A percentile compares a stretch with the other conserved stretches of the same genome.
Conservation (phyloP, 495 filamentous ascomycete genomes). For the Rhypophila decipiens region DNA sequence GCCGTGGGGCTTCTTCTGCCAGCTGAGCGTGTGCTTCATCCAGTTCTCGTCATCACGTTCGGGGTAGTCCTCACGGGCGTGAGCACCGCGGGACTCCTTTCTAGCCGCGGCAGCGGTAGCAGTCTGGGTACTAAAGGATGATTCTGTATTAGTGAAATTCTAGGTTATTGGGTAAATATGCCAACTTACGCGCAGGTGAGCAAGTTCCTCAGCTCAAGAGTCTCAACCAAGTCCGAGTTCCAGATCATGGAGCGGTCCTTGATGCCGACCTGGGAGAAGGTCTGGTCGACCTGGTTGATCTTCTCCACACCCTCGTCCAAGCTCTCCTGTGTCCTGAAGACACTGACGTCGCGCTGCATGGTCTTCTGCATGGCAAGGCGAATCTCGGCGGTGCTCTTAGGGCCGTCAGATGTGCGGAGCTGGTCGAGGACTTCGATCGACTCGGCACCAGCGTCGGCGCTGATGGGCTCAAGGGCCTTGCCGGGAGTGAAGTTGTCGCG, state of each 20-base stretch:
- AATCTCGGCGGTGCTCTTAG: constrained; percentile 80
- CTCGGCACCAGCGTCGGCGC: constrained; percentile 77
- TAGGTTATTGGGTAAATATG: background rate
- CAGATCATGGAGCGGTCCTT: constrained; percentile 99
- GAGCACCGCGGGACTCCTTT: constrained; percentile 91
- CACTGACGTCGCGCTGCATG: constrained; percentile 95
- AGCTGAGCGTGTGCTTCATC: constrained; percentile 98
- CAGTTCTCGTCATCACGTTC: constrained; percentile 89
- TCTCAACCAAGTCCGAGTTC: constrained; percentile 96
- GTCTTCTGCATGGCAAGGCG: constrained; percentile 92
- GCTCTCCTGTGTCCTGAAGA: constrained; percentile 92
- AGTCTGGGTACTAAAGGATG: constrained; percentile 86
- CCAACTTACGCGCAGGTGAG: constrained; percentile 82
- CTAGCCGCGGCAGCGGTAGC: constrained; percentile 77
- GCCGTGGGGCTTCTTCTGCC: constrained; percentile 83
- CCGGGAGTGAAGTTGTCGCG: constrained; percentile 82
- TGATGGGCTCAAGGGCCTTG: constrained; percentile 63
- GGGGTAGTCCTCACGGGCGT: constrained; percentile 91
- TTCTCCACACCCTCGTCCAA: constrained; percentile 76
- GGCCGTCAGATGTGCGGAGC: constrained; percentile 73
- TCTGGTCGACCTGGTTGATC: constrained; percentile 74
- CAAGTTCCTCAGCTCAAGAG: constrained; percentile 85
- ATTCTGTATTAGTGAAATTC: constrained; percentile 26
- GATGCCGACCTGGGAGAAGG: constrained; percentile 75
- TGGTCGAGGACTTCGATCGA: constrained; percentile 82